phyloP scores from a whole-genome alignment of 176 grass and related monocot species.

The Zea mays region Zm-B73-REFERENCE-NAM-5.0 NC_050098.1:191653501-191654000 shows the following conservation, averaged over 20 bases:
- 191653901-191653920: conserved; percentile 67
- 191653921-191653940: conserved; percentile 80
- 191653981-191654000: conserved; percentile 95
- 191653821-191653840: neutral
- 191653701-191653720: conserved; percentile 43
- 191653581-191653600: conserved; percentile 53
- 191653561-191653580: conserved; percentile 49
- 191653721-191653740: conserved; percentile 19
- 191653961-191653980: conserved; percentile 91
- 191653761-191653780: conserved; percentile 5
- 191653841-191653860: conserved; percentile 11
- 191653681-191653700: conserved; percentile 97
- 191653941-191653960: conserved; percentile 74
- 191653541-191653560: conserved; percentile 34
- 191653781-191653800: neutral
- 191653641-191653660: conserved; percentile 98
- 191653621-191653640: conserved; percentile 77
- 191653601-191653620: conserved; percentile 74
- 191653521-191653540: conserved; percentile 32
- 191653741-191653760: conserved; percentile 21
- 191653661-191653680: conserved; percentile 97
- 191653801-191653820: neutral
- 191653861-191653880: conserved; percentile 13
- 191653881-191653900: conserved; percentile 5
- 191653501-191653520: conserved; percentile 42